A percentile compares a stretch with the other conserved stretches of the same genome.
These are phyloP conservation scores for Coniochaeta sp. DNA, from an alignment of 2,329 filamentous ascomycete species.

Conservation along the genomic window DNA sequence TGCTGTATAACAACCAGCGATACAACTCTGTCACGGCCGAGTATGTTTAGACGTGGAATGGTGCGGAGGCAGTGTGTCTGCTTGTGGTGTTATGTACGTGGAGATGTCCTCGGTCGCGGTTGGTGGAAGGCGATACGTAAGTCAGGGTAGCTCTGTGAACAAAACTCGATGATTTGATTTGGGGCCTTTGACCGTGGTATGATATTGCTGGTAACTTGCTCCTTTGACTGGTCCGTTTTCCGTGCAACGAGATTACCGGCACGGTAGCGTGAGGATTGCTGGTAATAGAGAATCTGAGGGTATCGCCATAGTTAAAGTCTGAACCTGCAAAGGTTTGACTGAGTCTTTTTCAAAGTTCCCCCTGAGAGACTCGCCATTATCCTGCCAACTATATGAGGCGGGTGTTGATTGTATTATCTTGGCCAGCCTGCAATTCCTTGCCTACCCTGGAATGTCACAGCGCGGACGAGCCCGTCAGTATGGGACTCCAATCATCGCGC, in stretches of 20 bases:
- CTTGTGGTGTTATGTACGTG: not conserved
- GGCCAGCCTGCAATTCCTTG: not conserved
- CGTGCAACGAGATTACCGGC: too few relatives aligned
- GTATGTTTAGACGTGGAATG: constrained; percentile 25
- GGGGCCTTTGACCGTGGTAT: not conserved
- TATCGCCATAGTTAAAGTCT: too few relatives aligned
- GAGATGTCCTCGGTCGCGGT: not conserved
- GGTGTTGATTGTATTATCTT: too few relatives aligned
- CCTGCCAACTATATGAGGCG: too few relatives aligned
- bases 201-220: too few relatives aligned
- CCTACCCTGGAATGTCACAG: not conserved
- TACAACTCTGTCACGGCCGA: constrained; percentile 34
- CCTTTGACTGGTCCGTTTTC: too few relatives aligned
- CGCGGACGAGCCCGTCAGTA: not conserved
- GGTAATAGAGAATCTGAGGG: too few relatives aligned
- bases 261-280: too few relatives aligned
- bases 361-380: too few relatives aligned
- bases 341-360: too few relatives aligned
- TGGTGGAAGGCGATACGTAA: not conserved
- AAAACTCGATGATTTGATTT: not conserved
- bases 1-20: constrained; percentile 31
- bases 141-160: not conserved
- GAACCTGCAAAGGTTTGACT: too few relatives aligned
- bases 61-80: not conserved
- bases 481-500: not conserved